Evolutionary conservation across 2,329 filamentous ascomycete species (phyloP).

Genomic region (Fusarium algeriense): DNA sequence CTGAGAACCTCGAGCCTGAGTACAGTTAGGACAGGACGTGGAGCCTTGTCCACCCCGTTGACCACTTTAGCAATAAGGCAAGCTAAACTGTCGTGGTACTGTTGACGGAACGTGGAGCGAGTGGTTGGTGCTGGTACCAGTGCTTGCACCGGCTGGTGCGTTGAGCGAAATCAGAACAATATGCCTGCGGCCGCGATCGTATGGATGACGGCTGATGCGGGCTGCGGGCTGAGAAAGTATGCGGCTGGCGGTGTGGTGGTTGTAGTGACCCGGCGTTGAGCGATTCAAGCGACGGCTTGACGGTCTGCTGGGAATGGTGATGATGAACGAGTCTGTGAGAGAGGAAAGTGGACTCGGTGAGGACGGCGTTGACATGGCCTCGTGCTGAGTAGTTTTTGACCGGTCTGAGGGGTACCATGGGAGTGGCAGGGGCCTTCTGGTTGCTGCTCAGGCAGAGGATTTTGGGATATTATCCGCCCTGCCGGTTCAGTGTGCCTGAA

Average conservation of each 20-base stretch:
- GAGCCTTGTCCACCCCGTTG: slow-evolving; percentile 37
- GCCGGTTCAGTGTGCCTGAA: slow-evolving; percentile 44
- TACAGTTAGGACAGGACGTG: slow-evolving; percentile 33
- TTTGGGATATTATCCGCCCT: slow-evolving; percentile 41
- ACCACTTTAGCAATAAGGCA: slow-evolving; percentile 31
- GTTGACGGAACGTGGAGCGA: slow-evolving; percentile 31
- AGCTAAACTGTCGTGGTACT: slow-evolving; percentile 44
- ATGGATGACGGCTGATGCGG: slow-evolving; percentile 47
- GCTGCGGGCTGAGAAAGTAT: slow-evolving; percentile 47
- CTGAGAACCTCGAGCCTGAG: slow-evolving; percentile 31
- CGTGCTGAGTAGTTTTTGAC: slow-evolving; percentile 58
- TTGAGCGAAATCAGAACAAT: slow-evolving; percentile 40
- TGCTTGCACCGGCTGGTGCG: slow-evolving; percentile 31
- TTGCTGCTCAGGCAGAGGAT: slow-evolving; percentile 42
- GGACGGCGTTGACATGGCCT: slow-evolving; percentile 52
- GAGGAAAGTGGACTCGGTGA: slow-evolving; percentile 58
- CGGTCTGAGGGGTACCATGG: slow-evolving; percentile 57
- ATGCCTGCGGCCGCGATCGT: slow-evolving; percentile 49
- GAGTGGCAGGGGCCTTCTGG: slow-evolving; percentile 47
- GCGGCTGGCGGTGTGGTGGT: slow-evolving; percentile 49
- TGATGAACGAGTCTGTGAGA: slow-evolving; percentile 53
- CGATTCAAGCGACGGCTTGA: slow-evolving; percentile 47
- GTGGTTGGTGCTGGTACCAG: slow-evolving; percentile 27
- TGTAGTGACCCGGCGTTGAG: slow-evolving; percentile 48
- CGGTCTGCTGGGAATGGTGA: slow-evolving; percentile 49